Conservation (phyloP, 2,329 filamentous ascomycete genomes). For the Aspergillus sp. region DNA sequence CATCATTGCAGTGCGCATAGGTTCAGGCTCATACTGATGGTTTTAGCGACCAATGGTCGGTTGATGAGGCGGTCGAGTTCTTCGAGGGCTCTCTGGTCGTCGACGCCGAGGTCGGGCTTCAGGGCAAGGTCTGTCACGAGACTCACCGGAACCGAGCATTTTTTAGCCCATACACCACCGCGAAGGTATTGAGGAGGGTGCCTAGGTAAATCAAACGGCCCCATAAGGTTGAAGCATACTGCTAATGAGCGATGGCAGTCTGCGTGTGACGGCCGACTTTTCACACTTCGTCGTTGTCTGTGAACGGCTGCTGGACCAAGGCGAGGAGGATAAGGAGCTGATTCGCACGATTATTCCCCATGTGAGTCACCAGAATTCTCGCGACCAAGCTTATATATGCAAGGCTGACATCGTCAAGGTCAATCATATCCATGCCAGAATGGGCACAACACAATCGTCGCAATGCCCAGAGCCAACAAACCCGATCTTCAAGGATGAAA, state of each 20-base stretch:
- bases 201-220: slow-evolving; percentile 23
- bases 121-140: slow-evolving; percentile 33
- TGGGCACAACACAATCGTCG: slow-evolving; percentile 38
- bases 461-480: slow-evolving; percentile 38
- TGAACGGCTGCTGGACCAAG: slow-evolving; percentile 21
- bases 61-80: slow-evolving; percentile 35
- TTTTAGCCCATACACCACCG: slow-evolving; percentile 31
- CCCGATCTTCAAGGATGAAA: slow-evolving; percentile 28
- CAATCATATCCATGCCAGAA: slow-evolving; percentile 36
- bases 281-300: slow-evolving; percentile 24
- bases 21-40: too few relatives aligned
- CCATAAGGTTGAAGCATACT: not conserved
- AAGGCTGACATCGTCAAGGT: slow-evolving; percentile 21
- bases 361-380: slow-evolving; percentile 15
- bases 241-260: slow-evolving; percentile 4
- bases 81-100: slow-evolving; percentile 31
- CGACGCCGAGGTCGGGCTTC: slow-evolving; percentile 30
- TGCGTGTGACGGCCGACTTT: slow-evolving; percentile 24
- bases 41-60: slow-evolving; percentile 25
- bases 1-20: too few relatives aligned
- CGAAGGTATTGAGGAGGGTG: slow-evolving; percentile 28
- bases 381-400: too few relatives aligned
- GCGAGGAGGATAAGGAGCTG: slow-evolving; percentile 18
- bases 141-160: slow-evolving; percentile 34
- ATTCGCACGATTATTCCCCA: slow-evolving; percentile 28